Evolutionary conservation across 768 basidiomycete species (phyloP).

Genomic region (Paxillus involutus): DNA sequence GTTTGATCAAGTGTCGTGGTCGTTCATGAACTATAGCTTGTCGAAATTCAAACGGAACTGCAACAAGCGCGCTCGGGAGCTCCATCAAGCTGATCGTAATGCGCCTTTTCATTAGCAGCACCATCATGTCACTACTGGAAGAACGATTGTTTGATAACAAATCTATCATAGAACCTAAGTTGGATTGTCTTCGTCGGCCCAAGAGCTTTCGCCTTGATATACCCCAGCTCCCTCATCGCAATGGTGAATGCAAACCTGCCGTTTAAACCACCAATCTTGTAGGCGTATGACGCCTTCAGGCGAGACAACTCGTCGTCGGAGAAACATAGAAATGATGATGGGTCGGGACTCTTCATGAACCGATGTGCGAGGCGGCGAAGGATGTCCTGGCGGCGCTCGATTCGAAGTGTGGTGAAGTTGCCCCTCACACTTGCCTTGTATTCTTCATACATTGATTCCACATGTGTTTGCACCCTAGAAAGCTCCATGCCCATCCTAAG

Average conservation of each 20-base stretch:
- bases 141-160: constrained; percentile 25
- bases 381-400: constrained; percentile 48
- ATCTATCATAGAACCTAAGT: constrained; percentile 44
- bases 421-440: constrained; percentile 24
- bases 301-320: constrained; percentile 29
- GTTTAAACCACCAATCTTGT: constrained; percentile 33
- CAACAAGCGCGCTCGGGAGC: constrained; percentile 36
- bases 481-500: constrained; percentile 34
- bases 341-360: constrained; percentile 36
- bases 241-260: constrained; percentile 55
- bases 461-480: constrained; percentile 38
- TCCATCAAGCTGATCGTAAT: constrained; percentile 6
- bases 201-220: constrained; percentile 49
- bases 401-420: constrained; percentile 39
- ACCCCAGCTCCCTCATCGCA: constrained; percentile 51
- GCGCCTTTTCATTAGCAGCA: not conserved
- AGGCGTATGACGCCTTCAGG: constrained; percentile 53
- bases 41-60: constrained; percentile 63
- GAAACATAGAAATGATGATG: constrained; percentile 27
- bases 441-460: constrained; percentile 30
- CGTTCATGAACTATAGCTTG: constrained; percentile 45
- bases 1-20: constrained; percentile 1
- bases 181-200: constrained; percentile 42
- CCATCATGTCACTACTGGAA: not conserved
- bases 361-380: constrained; percentile 42